Evolutionary conservation across 495 filamentous ascomycete genomes (phyloP), one percentile per base, ranked within the genome.

Genomic region (Delitschia confertaspora): DNA sequence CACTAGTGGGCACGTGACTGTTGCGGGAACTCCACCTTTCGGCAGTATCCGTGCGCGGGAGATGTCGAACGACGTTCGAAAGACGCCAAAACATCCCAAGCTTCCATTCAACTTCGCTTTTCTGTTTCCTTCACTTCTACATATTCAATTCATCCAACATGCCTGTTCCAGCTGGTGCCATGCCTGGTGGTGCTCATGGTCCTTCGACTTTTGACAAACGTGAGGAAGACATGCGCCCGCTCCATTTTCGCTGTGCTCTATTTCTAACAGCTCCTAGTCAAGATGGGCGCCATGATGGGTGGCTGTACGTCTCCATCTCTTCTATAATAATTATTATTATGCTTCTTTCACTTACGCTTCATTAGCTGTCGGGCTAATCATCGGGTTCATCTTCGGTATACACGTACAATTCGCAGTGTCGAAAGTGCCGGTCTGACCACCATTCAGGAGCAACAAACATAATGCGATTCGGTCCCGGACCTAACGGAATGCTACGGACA

Each of bases 271-370:
- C 19, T 32, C 46, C 42, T 51, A 98, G 91, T 89, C 66, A 95
- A 93, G 71, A 93, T 95, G 85, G 91, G 91, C 45, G 86, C 81
- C 43, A 77, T 98, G 81, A 94, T 96, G 85, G 91, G 91, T 46
- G 85, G 87, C 42, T 88, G 89, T 95, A 82, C 43, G 87, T 74
- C 29, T 22, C 1, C 22, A n/a, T 9, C 5, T 10, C 21, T 5
- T 29, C 36, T 30, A 32, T 40, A 47, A 23, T 46, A 36, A 33
- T 26, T 44, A 37, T 30, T 14, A 37, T 21, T 25, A 22, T 27
- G 20, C 4, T 35, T n/a, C 55, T 53, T 43, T 43, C 42, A 14
- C 46, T 39, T 45, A 13, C 1, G 23, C 3, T n/a, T n/a, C n/a
- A n/a, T n/a, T 58, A 96, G 88, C 85, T 60, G 91, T 96, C 37